These are phyloP conservation scores for Arctium lappa DNA, from an alignment of 129 eudicot species.

Conservation along the genomic window DNA sequence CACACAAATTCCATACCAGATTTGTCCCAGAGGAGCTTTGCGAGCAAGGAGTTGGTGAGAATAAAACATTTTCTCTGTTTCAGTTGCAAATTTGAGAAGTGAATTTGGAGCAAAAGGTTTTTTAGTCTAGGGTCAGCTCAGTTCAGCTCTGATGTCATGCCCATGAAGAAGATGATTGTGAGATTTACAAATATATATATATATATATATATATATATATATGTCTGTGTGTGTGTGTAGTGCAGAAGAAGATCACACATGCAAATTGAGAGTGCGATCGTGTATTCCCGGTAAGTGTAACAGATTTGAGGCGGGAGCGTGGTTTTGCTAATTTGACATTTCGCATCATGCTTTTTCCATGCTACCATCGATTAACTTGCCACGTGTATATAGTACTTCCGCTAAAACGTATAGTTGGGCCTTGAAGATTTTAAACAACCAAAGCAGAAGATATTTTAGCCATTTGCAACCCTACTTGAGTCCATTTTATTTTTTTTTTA, in stretches of 20 bases:
- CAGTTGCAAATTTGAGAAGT: not conserved
- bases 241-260: not conserved
- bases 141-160: too few species aligned
- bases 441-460: too few species aligned
- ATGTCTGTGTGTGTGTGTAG: not conserved
- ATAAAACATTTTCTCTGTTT: conserved; percentile 60
- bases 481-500: too few species aligned
- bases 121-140: not conserved
- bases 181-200: not conserved
- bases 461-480: too few species aligned
- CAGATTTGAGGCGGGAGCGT: not conserved
- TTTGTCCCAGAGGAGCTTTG: conserved; percentile 97
- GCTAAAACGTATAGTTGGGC: too few species aligned
- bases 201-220: too few species aligned
- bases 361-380: not conserved
- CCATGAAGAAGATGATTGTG: too few species aligned
- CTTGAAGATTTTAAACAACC: too few species aligned
- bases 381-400: not conserved
- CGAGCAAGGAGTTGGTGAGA: conserved; percentile 97
- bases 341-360: not conserved
- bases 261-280: not conserved
- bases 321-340: not conserved
- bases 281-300: not conserved
- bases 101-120: conserved; percentile 11
- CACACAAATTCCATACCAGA: conserved; percentile 50